Percentiles rank a stretch among this genome's conserved stretches.
Conservation (phyloP, 2,329 filamentous ascomycete species). For the Aspergillus hiratsukae region DNA sequence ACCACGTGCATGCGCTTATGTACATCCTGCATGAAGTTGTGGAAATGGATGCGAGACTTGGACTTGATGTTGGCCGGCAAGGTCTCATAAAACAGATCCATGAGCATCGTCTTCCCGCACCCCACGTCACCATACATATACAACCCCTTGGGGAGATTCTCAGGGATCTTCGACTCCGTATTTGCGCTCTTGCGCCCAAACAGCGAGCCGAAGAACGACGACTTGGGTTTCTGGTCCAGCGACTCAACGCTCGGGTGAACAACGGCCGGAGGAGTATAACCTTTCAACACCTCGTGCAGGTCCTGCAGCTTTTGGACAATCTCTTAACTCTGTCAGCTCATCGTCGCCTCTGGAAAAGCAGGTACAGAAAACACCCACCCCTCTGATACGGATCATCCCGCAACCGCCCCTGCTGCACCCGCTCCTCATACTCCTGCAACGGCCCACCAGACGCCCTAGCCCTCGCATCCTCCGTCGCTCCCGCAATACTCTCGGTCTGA, state of each 20-base stretch:
- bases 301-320: constrained; percentile 88
- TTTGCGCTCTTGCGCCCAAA: constrained; percentile 31
- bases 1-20: constrained; percentile 85
- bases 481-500: background rate
- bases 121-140: constrained; percentile 97
- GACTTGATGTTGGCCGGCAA: constrained; percentile 71
- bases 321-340: constrained; percentile 44
- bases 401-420: constrained; percentile 69
- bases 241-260: constrained; percentile 73
- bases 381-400: constrained; percentile 88
- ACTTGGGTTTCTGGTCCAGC: constrained; percentile 51
- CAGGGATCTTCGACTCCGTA: constrained; percentile 52
- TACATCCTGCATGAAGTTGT: constrained; percentile 99
- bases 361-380: constrained; percentile 49
- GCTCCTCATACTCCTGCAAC: constrained; percentile 79
- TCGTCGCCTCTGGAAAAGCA: background rate
- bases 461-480: constrained; percentile 2
- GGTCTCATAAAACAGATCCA: constrained; percentile 97
- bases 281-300: constrained; percentile 74
- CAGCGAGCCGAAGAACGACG: constrained; percentile 48
- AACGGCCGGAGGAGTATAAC: constrained; percentile 70
- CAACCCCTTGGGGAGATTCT: constrained; percentile 76
- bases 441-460: constrained; percentile 54
- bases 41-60: constrained; percentile 94
- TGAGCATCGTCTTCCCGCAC: constrained; percentile 98